Conservation (phyloP, 148 eudicot species). For the Suaeda aralocaspica region DNA sequence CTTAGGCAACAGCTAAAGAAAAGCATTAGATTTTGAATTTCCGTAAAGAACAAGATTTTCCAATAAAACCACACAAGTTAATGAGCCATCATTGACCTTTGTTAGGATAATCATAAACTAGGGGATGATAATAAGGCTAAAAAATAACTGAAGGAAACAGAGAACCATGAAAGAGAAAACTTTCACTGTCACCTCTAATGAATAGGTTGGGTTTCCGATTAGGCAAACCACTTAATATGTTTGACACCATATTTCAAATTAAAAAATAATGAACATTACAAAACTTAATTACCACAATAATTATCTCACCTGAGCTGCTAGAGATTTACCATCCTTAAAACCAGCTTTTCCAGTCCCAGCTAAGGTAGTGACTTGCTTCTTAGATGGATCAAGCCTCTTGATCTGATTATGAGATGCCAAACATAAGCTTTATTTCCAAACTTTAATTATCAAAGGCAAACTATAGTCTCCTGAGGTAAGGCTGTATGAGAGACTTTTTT, state of each 20-base stretch:
- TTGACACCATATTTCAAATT: not conserved
- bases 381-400: constrained; percentile 77
- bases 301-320: constrained; percentile 64
- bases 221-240: not conserved
- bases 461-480: not conserved
- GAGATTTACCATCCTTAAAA: constrained; percentile 76
- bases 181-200: not conserved
- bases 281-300: not conserved
- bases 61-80: too few relatives aligned
- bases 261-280: not conserved
- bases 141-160: not conserved
- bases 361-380: constrained; percentile 58
- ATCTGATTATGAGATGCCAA: constrained; percentile 44
- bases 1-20: not conserved
- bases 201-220: not conserved
- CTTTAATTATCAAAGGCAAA: not conserved
- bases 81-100: not conserved
- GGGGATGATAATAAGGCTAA: not conserved
- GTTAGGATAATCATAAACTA: not conserved
- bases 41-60: too few relatives aligned
- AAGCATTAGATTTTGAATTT: too few relatives aligned
- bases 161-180: not conserved
- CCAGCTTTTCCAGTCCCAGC: constrained; percentile 95
- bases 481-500: not conserved
- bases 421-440: constrained; percentile 10